Evolutionary conservation across 2,329 filamentous ascomycete species (phyloP), one percentile per base, ranked within the genome.

Genomic region (Triangularia setosa): DNA sequence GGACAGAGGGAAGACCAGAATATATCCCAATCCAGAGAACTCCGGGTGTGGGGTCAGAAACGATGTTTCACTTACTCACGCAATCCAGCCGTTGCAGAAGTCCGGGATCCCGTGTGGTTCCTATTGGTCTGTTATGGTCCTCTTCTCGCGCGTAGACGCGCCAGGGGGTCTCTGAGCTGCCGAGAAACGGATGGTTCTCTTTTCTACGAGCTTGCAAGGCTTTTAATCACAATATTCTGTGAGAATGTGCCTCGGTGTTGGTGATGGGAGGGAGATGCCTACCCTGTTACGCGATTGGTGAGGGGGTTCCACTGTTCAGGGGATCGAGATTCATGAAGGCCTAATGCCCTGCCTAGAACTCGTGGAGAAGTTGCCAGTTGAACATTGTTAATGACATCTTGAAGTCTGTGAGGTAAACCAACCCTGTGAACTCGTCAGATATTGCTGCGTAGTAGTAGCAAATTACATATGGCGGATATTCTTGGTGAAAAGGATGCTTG

Each of bases 41-140:
- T 9, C 21, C 16, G 28, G n/a, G n/a, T n/a, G 40, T 48, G 40
- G 40, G 40, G 40, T 48, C 40, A 11, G 40, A 9, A 40, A 48
- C n/a, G 18, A 48, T n/a, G 56, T 21, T 65, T 60, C 56, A 57
- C 55, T 8, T n/a, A 21, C 18, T 48, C n/a, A 48, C n/a, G 60
- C 63, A 56, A 60, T 58, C 16, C 44, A 40, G 21, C 56, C 5
- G 58, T 60, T 65, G 64, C 7, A 52, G 27, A 25, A 23, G 52
- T 27, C 52, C 52, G 52, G n/a, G 25, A 55, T 9, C 52, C 52
- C 52, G 52, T 14, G 23, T 28, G 52, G 3, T 16, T 25, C 48
- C 58, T 24, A 27, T 52, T 24, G 58, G 58, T 21, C 16, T 21
- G 40, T 48, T 48, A 21, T n/a, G 14, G 14, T 40, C 7, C 40